Evolutionary conservation across 805 yeast species (phyloP).

Genomic region (Yarrowia keelungensis): DNA sequence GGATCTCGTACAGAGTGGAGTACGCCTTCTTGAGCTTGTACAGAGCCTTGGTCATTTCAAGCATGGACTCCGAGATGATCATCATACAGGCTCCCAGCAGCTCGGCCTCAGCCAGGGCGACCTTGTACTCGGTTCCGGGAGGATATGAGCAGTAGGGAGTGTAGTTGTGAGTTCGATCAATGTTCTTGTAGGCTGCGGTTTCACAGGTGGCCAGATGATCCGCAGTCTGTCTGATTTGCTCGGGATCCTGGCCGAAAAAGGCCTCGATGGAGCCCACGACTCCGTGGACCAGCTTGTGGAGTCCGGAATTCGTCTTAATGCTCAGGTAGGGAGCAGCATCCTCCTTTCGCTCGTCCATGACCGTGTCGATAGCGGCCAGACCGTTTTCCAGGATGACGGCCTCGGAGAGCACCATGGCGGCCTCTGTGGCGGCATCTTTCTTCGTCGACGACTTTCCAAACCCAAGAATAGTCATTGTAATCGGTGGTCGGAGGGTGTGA

Average conservation of each 20-base stretch:
- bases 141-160: constrained; percentile 58
- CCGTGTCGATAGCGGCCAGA: constrained; percentile 29
- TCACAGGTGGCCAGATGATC: constrained; percentile 25
- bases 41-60: constrained; percentile 90
- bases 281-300: constrained; percentile 32
- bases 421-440: constrained; percentile 18
- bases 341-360: constrained; percentile 39
- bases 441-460: constrained; percentile 28
- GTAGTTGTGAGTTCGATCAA: constrained; percentile 28
- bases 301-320: constrained; percentile 14
- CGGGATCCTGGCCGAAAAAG: constrained; percentile 33
- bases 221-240: constrained; percentile 20
- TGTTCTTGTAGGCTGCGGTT: constrained; percentile 26
- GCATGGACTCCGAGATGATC: constrained; percentile 84
- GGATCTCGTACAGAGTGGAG: constrained; percentile 80
- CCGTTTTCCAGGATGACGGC: constrained; percentile 34
- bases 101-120: constrained; percentile 87
- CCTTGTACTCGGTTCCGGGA: constrained; percentile 93
- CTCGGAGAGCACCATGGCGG: constrained; percentile 27
- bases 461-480: constrained; percentile 37
- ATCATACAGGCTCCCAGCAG: constrained; percentile 84
- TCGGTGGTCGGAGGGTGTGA: constrained; percentile 13
- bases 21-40: constrained; percentile 87
- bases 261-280: constrained; percentile 30
- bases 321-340: constrained; percentile 23